Conservation (phyloP, 169 alveolate genomes). For the Plasmodium adleri region DNA sequence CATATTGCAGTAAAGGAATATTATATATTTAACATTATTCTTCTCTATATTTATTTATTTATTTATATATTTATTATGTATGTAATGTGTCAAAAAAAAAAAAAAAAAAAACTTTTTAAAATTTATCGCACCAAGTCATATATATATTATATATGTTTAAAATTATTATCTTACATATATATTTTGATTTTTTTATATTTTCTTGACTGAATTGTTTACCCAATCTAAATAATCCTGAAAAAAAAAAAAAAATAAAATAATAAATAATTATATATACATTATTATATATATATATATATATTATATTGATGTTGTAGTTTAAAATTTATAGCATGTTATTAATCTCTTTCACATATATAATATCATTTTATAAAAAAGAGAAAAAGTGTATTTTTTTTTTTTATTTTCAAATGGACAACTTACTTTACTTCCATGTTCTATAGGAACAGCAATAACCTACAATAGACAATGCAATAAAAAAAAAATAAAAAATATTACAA, state of each 20-base stretch:
- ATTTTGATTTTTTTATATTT: neutral
- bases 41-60: neutral
- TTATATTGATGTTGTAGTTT: too few relatives aligned
- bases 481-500: neutral
- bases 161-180: neutral
- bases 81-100: neutral
- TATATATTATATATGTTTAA: neutral
- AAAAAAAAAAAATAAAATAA: neutral
- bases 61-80: neutral
- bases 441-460: slow-evolving; percentile 73
- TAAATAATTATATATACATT: too few relatives aligned
- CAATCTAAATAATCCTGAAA: slow-evolving; percentile 61
- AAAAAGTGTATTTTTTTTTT: too few relatives aligned
- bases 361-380: too few relatives aligned
- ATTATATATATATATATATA: too few relatives aligned
- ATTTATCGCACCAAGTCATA: neutral
- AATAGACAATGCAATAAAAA: neutral
- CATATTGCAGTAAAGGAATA: too few relatives aligned
- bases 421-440: slow-evolving; percentile 61
- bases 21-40: too few relatives aligned
- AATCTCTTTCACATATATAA: too few relatives aligned
- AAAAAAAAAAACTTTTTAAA: neutral
- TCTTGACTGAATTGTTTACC: slow-evolving; percentile 43
- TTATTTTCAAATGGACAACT: neutral
- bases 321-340: too few relatives aligned